Evolutionary conservation across 2,329 filamentous ascomycete species (phyloP).

Genomic region (Verticillium tricorpus): DNA sequence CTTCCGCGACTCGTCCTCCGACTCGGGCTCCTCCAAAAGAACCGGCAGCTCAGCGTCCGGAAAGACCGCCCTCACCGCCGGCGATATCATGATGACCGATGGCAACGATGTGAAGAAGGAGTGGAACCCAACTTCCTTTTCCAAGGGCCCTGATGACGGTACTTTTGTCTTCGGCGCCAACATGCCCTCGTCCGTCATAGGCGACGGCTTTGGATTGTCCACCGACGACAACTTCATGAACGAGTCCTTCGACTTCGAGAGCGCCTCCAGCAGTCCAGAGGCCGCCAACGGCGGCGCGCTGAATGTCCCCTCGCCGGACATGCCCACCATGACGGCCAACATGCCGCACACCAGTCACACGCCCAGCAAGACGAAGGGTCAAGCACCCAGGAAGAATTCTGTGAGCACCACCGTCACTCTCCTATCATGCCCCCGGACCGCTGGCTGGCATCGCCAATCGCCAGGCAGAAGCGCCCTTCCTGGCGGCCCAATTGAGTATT

Average conservation of each 20-base stretch:
- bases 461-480: not conserved
- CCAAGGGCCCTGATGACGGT: slow-evolving; percentile 24
- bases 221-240: slow-evolving; percentile 41
- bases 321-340: slow-evolving; percentile 34
- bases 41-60: slow-evolving; percentile 41
- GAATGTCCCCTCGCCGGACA: slow-evolving; percentile 37
- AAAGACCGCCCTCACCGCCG: slow-evolving; percentile 34
- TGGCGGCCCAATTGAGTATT: not conserved
- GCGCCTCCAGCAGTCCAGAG: slow-evolving; percentile 53
- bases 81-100: slow-evolving; percentile 40
- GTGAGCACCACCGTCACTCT: not conserved
- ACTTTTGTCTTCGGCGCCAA: slow-evolving; percentile 28
- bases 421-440: not conserved
- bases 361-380: slow-evolving; percentile 18
- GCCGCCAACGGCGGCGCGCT: slow-evolving; percentile 17
- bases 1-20: slow-evolving; percentile 46
- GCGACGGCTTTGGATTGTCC: slow-evolving; percentile 21
- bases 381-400: slow-evolving; percentile 28
- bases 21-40: slow-evolving; percentile 46
- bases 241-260: slow-evolving; percentile 53
- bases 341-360: slow-evolving; percentile 19
- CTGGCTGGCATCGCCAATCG: not conserved
- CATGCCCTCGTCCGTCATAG: slow-evolving; percentile 17
- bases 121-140: slow-evolving; percentile 28
- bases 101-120: slow-evolving; percentile 32